phyloP scores from a whole-genome alignment of 179 eudicot species.

The Dionaea muscipula region DNA sequence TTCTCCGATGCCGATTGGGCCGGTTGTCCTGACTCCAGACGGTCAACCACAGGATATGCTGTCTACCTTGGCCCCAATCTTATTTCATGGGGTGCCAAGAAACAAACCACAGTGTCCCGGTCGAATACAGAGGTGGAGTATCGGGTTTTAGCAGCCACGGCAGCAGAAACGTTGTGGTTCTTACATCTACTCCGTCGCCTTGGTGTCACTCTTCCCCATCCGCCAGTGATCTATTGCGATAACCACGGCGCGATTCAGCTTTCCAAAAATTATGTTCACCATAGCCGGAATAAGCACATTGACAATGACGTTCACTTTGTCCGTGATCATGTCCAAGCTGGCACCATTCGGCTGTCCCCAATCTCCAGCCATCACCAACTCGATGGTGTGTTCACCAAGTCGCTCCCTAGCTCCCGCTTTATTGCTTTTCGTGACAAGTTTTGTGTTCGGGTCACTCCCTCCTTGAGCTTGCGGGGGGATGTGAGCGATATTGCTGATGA shows the following conservation, averaged over 20 bases:
- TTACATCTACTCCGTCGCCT: background rate
- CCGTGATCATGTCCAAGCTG: background rate
- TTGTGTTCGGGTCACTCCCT: too few relatives aligned
- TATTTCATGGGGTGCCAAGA: background rate
- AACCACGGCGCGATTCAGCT: background rate
- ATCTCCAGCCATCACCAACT: background rate
- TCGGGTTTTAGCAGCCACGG: background rate
- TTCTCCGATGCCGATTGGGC: slow-evolving; percentile 4
- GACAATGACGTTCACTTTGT: background rate
- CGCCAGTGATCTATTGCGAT: background rate
- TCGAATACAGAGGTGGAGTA: slow-evolving; percentile 1
- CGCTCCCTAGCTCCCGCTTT: too few relatives aligned
- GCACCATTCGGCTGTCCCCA: background rate
- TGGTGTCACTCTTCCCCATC: background rate
- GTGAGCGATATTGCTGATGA: too few relatives aligned
- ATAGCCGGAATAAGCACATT: background rate
- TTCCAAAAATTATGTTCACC: background rate
- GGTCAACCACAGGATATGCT: background rate
- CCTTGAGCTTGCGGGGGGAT: too few relatives aligned
- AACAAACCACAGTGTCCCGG: background rate
- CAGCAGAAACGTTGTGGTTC: background rate
- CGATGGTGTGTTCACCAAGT: background rate
- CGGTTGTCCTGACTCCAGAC: background rate
- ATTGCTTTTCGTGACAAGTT: too few relatives aligned
- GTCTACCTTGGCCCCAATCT: background rate